phyloP scores from a whole-genome alignment of 345 rosid genomes.

The Geranium brycei region DNA sequence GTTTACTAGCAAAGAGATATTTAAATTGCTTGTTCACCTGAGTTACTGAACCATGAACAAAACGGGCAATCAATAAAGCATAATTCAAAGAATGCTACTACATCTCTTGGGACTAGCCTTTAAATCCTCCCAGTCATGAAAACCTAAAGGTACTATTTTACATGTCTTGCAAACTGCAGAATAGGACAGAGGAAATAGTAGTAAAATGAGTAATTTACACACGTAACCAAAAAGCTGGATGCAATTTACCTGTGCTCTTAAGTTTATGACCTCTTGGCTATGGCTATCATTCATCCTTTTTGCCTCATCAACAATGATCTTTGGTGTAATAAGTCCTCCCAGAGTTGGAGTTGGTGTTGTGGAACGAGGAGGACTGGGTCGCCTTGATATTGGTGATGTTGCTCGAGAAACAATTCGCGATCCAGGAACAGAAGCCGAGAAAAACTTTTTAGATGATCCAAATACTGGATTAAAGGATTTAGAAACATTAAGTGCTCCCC shows the following conservation, averaged over 20 bases:
- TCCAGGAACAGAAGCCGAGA: slow-evolving; percentile 99
- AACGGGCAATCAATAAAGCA: background rate
- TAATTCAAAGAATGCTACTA: background rate
- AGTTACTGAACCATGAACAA: background rate
- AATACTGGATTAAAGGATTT: slow-evolving; percentile 78
- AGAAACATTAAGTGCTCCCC: slow-evolving; percentile 66
- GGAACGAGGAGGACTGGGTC: slow-evolving; percentile 92
- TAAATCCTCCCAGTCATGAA: too few relatives aligned
- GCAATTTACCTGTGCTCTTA: slow-evolving; percentile 69
- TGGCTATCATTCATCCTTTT: slow-evolving; percentile 63
- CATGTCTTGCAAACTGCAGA: too few relatives aligned
- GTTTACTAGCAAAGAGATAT: too few relatives aligned
- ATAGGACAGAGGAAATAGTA: too few relatives aligned
- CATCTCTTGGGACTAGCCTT: too few relatives aligned
- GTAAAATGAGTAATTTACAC: background rate
- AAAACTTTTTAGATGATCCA: slow-evolving; percentile 89
- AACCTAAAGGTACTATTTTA: too few relatives aligned
- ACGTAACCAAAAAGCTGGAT: background rate
- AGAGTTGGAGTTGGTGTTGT: slow-evolving; percentile 96
- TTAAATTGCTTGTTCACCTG: background rate
- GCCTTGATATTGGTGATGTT: slow-evolving; percentile 93
- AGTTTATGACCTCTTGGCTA: slow-evolving; percentile 76
- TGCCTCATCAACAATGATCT: slow-evolving; percentile 57
- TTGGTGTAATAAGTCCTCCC: slow-evolving; percentile 78
- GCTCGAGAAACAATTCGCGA: slow-evolving; percentile 97